Base-by-base conservation (phyloP, 1,139 yeast genomes). In the Nadsonia starkeyi-henricii region DNA sequence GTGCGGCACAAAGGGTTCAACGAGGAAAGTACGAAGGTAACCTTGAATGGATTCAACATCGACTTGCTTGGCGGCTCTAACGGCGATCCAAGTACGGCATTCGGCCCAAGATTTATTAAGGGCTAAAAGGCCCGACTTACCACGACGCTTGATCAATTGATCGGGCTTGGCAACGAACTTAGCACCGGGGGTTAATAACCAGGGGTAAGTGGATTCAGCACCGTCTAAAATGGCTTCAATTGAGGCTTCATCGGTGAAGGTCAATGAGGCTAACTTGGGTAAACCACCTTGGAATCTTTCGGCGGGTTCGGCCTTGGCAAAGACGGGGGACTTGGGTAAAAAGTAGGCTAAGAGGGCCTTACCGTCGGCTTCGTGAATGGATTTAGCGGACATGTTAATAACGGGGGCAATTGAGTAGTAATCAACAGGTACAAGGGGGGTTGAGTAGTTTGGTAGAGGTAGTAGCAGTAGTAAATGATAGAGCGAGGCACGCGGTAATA, bases 1-100 rank as follows among this genome's bases (percentile, higher is more conserved):
- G 57, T 70, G 74, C 45, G 74, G 71, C 37, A 70, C 73, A 55
- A 70, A 70, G 18, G 74, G 74, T 61, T 70, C 74, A 47, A 70
- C 73, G 48, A 70, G 57, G 60, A 70, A 70, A n/a, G 68, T 65
- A 47, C 69, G 61, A 50, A 70, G 61, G 43, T 57, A 56, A 44
- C 73, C 74, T 42, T 58, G 59, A 52, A 69, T 64, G 51, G 62
- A 63, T 61, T 70, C 74, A 46, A 70, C 73, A 50, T 58, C 54
- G 54, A 70, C 67, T 30, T 63, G 53, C 55, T 61, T 57, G 46
- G 69, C 71, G 28, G 74, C 74, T 30, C 71, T 63, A 54, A 64
- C 66, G 36, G 64, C 61, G 50, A 70, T 60, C 74, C 74, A 70
- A 13, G 56, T 63, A 59, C 67, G 66, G 43, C 70, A 66, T 55